Percentiles rank a stretch among this genome's conserved stretches.
Conservation (phyloP, 345 rosid genomes). For the Citrus sinensis region DNA sequence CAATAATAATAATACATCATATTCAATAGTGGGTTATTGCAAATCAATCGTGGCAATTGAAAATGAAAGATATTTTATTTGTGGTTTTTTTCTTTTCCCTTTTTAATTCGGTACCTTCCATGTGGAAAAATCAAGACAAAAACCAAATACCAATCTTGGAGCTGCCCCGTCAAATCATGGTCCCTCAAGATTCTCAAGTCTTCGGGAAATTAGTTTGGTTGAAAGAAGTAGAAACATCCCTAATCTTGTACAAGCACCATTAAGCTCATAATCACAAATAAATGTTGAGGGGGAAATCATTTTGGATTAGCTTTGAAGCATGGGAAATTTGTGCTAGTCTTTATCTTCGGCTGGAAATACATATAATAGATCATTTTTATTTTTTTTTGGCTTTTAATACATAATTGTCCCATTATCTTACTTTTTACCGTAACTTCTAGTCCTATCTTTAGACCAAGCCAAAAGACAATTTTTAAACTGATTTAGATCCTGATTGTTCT, state of each 20-base stretch:
- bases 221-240: not conserved
- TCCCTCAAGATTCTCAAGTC: not conserved
- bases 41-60: not conserved
- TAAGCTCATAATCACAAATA: not conserved
- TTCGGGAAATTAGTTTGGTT: not conserved
- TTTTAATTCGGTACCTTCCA: not conserved
- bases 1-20: not conserved
- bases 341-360: not conserved
- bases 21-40: not conserved
- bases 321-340: not conserved
- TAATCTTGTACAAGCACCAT: not conserved
- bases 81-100: not conserved
- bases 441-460: not conserved
- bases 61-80: not conserved
- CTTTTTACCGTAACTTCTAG: not conserved
- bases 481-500: not conserved
- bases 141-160: not conserved
- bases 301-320: not conserved
- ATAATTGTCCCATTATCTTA: not conserved
- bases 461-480: not conserved
- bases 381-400: not conserved
- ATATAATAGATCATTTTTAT: not conserved
- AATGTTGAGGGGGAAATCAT: not conserved
- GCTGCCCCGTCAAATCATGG: not conserved
- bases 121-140: not conserved